Evolutionary conservation across 768 basidiomycete genomes (phyloP), one percentile per base, ranked within the genome.

Genomic region (Suillus variegatus): DNA sequence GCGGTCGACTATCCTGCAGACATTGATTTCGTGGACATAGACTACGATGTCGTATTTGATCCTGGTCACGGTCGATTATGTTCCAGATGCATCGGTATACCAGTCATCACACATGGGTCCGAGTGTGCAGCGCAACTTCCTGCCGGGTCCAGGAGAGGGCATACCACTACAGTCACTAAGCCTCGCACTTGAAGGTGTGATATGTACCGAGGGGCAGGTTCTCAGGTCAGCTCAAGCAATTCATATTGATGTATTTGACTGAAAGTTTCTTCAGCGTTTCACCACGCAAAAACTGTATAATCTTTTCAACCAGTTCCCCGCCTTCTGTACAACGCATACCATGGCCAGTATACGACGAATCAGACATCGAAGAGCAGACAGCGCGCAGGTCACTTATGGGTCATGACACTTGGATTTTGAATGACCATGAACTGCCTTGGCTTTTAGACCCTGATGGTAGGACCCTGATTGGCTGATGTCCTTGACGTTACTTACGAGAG

Each of bases 301-400:
- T 90, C 47, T 94, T 94, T 73, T 90, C 93, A 3, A 94, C 92
- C 0, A 81, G 79, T 68, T 85, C 81, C 63, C 93, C 94, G 2
- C 85, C 91, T 1, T 86, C 92, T 4, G 81, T 95, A 35, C 93
- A 95, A 70, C 86, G 89, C 28, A 91, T 95, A 70, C 92, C 93
- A 2, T 95, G 94, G 93, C 93, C 94, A 9, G 74, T 78, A 43
- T 80, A 83, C 43, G 79, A 79, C 25, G 80, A 81, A 9, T 73
- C 74, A 40, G 79, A 84, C 36, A 77, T 75, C 14, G 79, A 78
- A 22, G 70, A 70, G 28, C 69, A 68, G n/a, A 72, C 74, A 36
- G 74, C 74, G 57, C 80, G 69, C 65, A 77, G 73, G 44, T 76
- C 74, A 14, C 70, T 77, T n/a, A 77, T 77, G 12, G 78, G 76